phyloP scores from a whole-genome alignment of 148 eudicot genomes.

The Oxyria digyna region DNA sequence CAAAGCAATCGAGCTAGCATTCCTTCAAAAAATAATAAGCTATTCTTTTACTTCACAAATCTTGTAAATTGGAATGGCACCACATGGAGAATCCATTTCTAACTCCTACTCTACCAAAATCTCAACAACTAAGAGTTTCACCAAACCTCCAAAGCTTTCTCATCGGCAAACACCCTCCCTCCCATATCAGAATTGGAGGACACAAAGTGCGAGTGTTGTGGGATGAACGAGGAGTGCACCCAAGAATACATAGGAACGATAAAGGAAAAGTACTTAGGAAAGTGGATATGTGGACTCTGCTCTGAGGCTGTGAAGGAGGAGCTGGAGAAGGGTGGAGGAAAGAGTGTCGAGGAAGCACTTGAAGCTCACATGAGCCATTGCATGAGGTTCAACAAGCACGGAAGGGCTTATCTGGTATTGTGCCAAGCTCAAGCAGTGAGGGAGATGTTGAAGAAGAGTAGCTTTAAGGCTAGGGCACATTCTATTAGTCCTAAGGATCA shows the following conservation, averaged over 20 bases:
- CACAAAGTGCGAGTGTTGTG: conserved; percentile 66
- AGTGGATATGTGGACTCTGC: too few species aligned
- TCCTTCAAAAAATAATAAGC: background rate
- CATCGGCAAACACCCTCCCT: conserved; percentile 12
- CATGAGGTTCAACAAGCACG: conserved; percentile 59
- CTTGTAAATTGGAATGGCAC: conserved; percentile 44
- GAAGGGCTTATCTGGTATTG: conserved; percentile 70
- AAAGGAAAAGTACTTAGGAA: too few species aligned
- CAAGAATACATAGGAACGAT: conserved; percentile 48
- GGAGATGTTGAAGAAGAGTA: too few species aligned
- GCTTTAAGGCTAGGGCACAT: too few species aligned
- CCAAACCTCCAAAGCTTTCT: conserved; percentile 32
- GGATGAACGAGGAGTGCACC: conserved; percentile 75
- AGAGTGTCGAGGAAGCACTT: conserved; percentile 34
- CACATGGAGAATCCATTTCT: conserved; percentile 40
- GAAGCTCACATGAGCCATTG: conserved; percentile 58
- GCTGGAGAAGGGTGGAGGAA: conserved; percentile 56
- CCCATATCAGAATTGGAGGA: conserved; percentile 31
- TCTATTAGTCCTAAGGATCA: too few species aligned
- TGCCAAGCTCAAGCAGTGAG: too few species aligned
- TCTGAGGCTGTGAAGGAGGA: too few species aligned
- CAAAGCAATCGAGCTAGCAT: background rate
- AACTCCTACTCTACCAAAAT: conserved; percentile 14
- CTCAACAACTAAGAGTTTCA: background rate
- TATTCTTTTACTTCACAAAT: too few species aligned